phyloP scores from a whole-genome alignment of 306 rosid genomes.

The Comarum palustre region DNA sequence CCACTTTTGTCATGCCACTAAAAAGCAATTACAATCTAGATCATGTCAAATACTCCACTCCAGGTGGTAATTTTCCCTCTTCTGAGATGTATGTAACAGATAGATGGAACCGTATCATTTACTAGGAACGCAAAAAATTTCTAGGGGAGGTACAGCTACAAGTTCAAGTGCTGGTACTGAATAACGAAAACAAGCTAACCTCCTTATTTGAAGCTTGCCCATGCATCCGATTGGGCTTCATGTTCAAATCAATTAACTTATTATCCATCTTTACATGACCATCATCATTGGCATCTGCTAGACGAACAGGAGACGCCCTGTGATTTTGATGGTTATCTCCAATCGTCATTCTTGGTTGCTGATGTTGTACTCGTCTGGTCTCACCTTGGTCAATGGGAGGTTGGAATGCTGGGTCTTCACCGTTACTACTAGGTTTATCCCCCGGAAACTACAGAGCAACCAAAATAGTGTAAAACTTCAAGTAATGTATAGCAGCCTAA shows the following conservation, averaged over 20 bases:
- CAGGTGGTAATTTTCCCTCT: neutral
- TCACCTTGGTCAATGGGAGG: constrained; percentile 52
- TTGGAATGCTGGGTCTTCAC: constrained; percentile 41
- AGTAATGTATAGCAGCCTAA: neutral
- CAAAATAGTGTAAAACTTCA: constrained; percentile 20
- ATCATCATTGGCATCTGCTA: constrained; percentile 49
- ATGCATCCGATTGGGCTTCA: constrained; percentile 80
- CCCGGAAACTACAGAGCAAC: constrained; percentile 76
- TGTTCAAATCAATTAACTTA: constrained; percentile 89
- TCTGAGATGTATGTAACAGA: neutral
- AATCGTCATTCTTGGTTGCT: constrained; percentile 40
- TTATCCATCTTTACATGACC: constrained; percentile 62
- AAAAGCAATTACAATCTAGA: neutral
- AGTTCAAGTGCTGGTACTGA: constrained; percentile 5
- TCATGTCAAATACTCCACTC: neutral
- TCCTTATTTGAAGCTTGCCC: constrained; percentile 82
- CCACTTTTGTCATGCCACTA: neutral
- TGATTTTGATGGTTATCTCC: constrained; percentile 72
- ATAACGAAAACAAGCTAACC: constrained; percentile 37
- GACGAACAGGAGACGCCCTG: constrained; percentile 38
- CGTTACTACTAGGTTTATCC: constrained; percentile 51
- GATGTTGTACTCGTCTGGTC: constrained; percentile 48
- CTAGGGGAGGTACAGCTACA: neutral
- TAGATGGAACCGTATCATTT: neutral
- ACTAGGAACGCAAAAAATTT: neutral